Conservation (phyloP, 164 flowering plant species). For the Dillenia turbinata region DNA sequence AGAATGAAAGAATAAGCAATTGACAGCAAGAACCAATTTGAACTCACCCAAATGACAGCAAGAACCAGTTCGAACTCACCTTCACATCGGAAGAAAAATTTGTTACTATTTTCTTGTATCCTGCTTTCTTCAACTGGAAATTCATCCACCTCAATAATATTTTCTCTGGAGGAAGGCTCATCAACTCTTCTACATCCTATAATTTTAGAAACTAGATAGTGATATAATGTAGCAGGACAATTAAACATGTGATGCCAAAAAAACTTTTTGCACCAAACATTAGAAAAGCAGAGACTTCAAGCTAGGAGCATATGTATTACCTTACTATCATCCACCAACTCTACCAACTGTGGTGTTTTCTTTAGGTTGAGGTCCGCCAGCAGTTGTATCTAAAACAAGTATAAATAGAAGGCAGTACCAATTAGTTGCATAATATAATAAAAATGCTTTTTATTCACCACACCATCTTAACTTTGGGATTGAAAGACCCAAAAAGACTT, state of each 20-base stretch:
- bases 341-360: conserved; percentile 89
- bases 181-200: conserved; percentile 80
- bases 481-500: no score
- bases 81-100: conserved; percentile 85
- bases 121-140: conserved; percentile 68
- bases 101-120: conserved; percentile 50
- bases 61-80: conserved; percentile 30
- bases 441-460: no score
- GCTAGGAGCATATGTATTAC: conserved; percentile 22
- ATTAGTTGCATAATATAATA: no score
- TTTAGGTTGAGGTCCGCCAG: conserved; percentile 89
- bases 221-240: not conserved
- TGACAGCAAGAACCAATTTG: no score
- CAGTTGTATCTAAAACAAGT: conserved; percentile 67
- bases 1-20: no score
- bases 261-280: not conserved
- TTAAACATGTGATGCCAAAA: not conserved
- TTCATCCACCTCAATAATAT: conserved; percentile 81
- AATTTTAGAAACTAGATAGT: conserved; percentile 1
- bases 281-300: not conserved
- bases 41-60: conserved; percentile 30
- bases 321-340: conserved; percentile 82
- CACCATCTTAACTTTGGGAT: no score
- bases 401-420: not conserved
- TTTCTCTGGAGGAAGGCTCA: conserved; percentile 76